Evolutionary conservation across 805 yeast genomes (phyloP), one percentile per base, ranked within the genome.

Genomic region (Zygoascus flipseniorum): DNA sequence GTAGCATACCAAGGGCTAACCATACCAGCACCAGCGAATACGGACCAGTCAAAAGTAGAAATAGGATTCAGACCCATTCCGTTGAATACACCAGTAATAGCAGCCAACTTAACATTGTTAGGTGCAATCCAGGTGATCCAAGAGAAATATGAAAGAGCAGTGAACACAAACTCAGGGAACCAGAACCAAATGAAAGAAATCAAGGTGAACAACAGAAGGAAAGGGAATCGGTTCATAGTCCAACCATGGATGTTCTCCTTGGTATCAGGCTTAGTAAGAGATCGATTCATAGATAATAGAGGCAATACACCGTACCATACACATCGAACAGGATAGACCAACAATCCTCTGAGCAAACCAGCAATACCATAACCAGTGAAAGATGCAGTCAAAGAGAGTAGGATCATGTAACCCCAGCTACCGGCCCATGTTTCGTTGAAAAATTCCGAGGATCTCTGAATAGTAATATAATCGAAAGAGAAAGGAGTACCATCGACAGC

Each of bases 151-250:
- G 82, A 75, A 51, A 85, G 73, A 1, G 82, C 86, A 26, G 73
- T 70, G 69, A 82, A 82, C 18, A 85, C 70, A 64, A 72, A 84
- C 51, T 81, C 83, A 13, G 90, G 88, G 58, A 84, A 69, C 82
- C 85, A 83, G 62, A 77, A 79, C 77, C 82, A 83, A 10, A 73
- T 56, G 60, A 82, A 81, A 39, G 76, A 66, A 16, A 64, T 64
- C 16, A 61, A 50, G 53, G 77, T 69, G 2, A 72, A 72, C 45
- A 69, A 51, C 28, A 73, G 61, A 66, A 83, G 81, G 62, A 80
- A 77, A 50, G 64, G 66, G 58, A 76, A 77, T 56, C 84, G 74
- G 8, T 80, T 69, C 44, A 82, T 72, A 32, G 65, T 73, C 89
- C 89, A 83, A 5, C 87, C 86, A 56, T 79, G 73, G 20, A 79